A percentile compares a stretch with the other conserved stretches of the same genome.
Evolutionary conservation across 2,329 filamentous ascomycete genomes (phyloP).

Genomic region (Geosmithia putterillii): DNA sequence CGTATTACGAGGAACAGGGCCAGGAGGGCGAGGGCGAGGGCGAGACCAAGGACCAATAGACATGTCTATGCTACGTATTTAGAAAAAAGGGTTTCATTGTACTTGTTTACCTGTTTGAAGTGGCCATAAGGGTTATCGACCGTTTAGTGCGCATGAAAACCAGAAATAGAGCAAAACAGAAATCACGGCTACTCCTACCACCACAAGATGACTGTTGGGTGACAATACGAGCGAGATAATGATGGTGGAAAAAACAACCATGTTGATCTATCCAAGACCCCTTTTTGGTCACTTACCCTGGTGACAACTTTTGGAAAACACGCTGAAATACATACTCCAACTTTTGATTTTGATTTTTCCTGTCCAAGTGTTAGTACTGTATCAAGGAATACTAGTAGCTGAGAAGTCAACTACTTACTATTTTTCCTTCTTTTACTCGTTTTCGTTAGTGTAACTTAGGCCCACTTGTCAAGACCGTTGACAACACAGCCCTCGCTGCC

Average conservation of each 20-base stretch:
- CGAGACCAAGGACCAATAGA: not conserved
- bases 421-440: not conserved
- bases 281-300: too few relatives aligned
- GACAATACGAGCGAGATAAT: too few relatives aligned
- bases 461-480: constrained; percentile 20
- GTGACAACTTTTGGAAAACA: too few relatives aligned
- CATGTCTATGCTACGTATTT: not conserved
- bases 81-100: not conserved
- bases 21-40: not conserved
- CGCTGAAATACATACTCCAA: too few relatives aligned
- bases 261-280: too few relatives aligned
- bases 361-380: not conserved
- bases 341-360: not conserved
- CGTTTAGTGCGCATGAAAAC: too few relatives aligned
- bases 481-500: constrained; percentile 19
- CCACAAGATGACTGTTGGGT: too few relatives aligned
- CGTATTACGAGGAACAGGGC: not conserved
- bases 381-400: not conserved
- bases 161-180: too few relatives aligned
- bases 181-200: too few relatives aligned
- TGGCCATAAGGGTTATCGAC: too few relatives aligned
- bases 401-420: not conserved
- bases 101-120: not conserved
- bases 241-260: too few relatives aligned
- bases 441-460: not conserved